Percentiles rank a stretch among this genome's conserved stretches.
These are phyloP conservation scores for Orbilia brochopaga DNA, from an alignment of 2,329 filamentous ascomycete genomes.

Conservation along the genomic window DNA sequence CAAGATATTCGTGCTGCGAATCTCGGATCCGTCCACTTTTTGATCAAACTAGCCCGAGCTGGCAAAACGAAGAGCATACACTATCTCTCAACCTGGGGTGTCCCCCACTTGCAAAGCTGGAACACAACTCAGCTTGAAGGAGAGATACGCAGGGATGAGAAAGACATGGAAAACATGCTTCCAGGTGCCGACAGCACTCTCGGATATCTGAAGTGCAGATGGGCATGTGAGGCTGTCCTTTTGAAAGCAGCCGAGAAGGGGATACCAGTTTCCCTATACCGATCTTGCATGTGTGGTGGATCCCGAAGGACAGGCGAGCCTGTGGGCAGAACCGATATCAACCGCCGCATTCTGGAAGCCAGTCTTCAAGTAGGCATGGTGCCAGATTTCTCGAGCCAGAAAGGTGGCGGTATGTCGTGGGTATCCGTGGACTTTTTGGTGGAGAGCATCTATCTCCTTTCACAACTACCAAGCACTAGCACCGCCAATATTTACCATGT, in stretches of 20 bases:
- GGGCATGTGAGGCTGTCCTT: slow-evolving; percentile 23
- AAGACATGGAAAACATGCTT: slow-evolving; percentile 21
- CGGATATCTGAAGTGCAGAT: slow-evolving; percentile 26
- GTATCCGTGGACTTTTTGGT: slow-evolving; percentile 25
- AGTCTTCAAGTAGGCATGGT: slow-evolving; percentile 28
- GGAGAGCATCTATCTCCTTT: slow-evolving; percentile 23
- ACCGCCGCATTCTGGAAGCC: slow-evolving; percentile 28
- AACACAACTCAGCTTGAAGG: slow-evolving; percentile 26
- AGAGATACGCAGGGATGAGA: slow-evolving; percentile 19
- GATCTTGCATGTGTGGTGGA: slow-evolving; percentile 28
- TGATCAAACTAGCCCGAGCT: slow-evolving; percentile 17
- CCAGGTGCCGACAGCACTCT: slow-evolving; percentile 23
- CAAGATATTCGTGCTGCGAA: slow-evolving; percentile 29
- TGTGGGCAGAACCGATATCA: slow-evolving; percentile 30
- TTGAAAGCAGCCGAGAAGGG: slow-evolving; percentile 24
- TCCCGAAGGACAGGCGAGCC: slow-evolving; percentile 13
- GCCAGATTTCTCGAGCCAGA: slow-evolving; percentile 26
- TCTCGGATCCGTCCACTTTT: slow-evolving; percentile 24
- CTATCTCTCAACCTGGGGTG: slow-evolving; percentile 28
- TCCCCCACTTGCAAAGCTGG: slow-evolving; percentile 27
- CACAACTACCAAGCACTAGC: slow-evolving; percentile 7
- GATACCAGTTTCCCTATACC: slow-evolving; percentile 20
- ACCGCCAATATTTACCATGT: slow-evolving; percentile 24
- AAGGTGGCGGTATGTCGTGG: slow-evolving; percentile 31
- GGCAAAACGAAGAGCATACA: slow-evolving; percentile 24